These are phyloP conservation scores for Rhodotorula sp. DNA, from an alignment of 1,284 basidiomycete genomes.

Conservation along the genomic window DNA sequence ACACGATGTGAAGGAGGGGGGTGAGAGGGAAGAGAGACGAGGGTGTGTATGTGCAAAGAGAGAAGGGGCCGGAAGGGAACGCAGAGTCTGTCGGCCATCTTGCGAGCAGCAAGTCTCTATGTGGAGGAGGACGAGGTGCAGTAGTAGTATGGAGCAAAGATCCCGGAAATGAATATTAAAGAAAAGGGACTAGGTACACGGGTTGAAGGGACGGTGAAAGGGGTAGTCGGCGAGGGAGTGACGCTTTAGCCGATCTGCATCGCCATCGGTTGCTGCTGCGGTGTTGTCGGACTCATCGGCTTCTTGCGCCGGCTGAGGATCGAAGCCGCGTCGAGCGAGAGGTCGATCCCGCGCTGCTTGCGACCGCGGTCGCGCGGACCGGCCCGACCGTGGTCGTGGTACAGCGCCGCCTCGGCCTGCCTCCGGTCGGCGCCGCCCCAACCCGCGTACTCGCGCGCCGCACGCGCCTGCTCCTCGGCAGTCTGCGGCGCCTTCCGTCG, in stretches of 20 bases:
- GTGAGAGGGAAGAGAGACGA: neutral
- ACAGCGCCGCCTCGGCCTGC: conserved; percentile 53
- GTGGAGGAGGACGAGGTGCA: neutral
- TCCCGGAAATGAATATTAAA: neutral
- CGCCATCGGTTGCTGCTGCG: conserved; percentile 15
- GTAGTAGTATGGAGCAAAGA: neutral
- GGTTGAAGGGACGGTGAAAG: neutral
- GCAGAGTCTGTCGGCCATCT: neutral
- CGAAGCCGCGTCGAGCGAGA: conserved; percentile 79
- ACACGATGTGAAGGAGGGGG: neutral
- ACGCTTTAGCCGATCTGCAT: conserved; percentile 19
- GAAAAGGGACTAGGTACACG: too few relatives aligned
- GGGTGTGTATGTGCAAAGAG: neutral
- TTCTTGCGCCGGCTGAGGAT: conserved; percentile 61
- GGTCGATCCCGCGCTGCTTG: conserved; percentile 63
- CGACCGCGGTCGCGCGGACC: conserved; percentile 64
- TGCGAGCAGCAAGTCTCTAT: neutral
- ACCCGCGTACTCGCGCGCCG: conserved; percentile 44
- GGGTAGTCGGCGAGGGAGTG: neutral
- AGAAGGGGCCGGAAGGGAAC: neutral
- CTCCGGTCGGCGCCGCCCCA: conserved; percentile 49
- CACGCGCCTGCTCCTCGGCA: conserved; percentile 43
- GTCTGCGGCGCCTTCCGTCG: conserved; percentile 33
- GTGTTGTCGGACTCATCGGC: neutral
- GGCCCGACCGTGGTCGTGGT: conserved; percentile 63